Evolutionary conservation across 2,329 filamentous ascomycete genomes (phyloP).

Genomic region (Onygenales sp.): DNA sequence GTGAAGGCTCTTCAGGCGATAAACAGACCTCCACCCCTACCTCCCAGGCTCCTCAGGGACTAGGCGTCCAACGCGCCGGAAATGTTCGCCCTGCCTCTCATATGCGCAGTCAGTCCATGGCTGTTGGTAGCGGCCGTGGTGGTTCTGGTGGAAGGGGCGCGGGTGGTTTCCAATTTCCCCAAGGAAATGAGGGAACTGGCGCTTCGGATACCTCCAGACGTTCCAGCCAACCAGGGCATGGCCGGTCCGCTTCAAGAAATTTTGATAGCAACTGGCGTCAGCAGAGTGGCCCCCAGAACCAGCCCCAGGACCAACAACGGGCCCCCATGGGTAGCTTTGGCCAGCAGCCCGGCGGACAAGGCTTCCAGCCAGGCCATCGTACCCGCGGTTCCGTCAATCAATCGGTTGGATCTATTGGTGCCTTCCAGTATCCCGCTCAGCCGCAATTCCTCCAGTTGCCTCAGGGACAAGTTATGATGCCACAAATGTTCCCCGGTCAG

Average conservation of each 20-base stretch:
- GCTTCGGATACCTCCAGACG: conserved; percentile 26
- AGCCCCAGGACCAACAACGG: conserved; percentile 42
- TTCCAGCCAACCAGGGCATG: conserved; percentile 53
- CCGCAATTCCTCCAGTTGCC: conserved; percentile 80
- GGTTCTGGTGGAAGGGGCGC: conserved; percentile 56
- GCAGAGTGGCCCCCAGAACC: conserved; percentile 48
- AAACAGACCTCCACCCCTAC: conserved; percentile 17
- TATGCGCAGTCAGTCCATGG: conserved; percentile 40
- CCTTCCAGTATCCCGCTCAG: conserved; percentile 83
- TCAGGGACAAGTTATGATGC: conserved; percentile 69
- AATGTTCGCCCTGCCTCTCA: conserved; percentile 79
- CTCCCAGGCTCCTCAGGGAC: conserved; percentile 48
- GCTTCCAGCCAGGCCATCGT: conserved; percentile 89
- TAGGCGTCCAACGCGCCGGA: conserved; percentile 57
- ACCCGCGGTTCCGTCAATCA: conserved; percentile 74
- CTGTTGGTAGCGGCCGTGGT: conserved; percentile 52
- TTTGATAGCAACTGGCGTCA: conserved; percentile 98
- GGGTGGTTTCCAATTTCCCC: conserved; percentile 62
- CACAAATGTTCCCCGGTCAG: conserved; percentile 69
- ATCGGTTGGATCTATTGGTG: conserved; percentile 72
- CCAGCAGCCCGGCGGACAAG: conserved; percentile 58
- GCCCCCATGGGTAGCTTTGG: conserved; percentile 53
- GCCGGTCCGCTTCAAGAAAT: conserved; percentile 76
- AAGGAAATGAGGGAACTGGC: conserved; percentile 44
- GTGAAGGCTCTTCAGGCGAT: conserved; percentile 47